These are phyloP conservation scores for Cyamopsis tetragonoloba DNA, from an alignment of 306 rosid species.

Conservation along the genomic window DNA sequence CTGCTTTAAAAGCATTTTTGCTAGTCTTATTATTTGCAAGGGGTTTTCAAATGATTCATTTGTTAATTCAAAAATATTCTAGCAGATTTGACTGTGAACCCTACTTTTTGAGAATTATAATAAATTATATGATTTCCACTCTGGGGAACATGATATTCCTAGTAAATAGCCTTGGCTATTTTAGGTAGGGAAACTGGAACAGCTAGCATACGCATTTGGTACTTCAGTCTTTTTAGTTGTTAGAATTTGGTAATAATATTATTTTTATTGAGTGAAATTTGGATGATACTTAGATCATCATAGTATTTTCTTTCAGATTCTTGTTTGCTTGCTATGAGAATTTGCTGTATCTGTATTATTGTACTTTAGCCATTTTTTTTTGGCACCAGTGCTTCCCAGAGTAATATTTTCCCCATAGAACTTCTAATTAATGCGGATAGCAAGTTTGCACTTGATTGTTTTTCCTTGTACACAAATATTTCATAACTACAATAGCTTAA, in stretches of 20 bases:
- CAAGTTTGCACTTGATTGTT: constrained; percentile 5
- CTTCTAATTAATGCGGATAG: background rate
- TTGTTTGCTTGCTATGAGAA: background rate
- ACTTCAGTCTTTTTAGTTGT: background rate
- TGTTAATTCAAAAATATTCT: background rate
- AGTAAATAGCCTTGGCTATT: constrained; percentile 2
- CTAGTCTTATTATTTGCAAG: background rate
- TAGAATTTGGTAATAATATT: background rate
- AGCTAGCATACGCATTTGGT: background rate
- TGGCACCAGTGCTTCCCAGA: background rate
- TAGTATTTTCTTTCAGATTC: background rate
- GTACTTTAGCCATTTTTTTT: background rate
- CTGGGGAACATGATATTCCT: background rate
- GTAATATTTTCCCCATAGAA: background rate
- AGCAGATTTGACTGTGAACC: background rate
- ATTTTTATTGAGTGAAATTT: background rate
- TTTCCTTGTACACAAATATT: background rate
- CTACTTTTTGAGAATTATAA: background rate
- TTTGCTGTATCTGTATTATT: background rate
- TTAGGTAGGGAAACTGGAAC: background rate
- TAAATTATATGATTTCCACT: background rate
- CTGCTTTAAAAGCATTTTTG: constrained; percentile 2
- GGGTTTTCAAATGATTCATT: background rate
- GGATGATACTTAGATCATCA: constrained; percentile 1
- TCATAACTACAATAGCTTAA: background rate